phyloP scores from a whole-genome alignment of 192 early-diverging fungal genomes.

The Coemansia sp. region DNA sequence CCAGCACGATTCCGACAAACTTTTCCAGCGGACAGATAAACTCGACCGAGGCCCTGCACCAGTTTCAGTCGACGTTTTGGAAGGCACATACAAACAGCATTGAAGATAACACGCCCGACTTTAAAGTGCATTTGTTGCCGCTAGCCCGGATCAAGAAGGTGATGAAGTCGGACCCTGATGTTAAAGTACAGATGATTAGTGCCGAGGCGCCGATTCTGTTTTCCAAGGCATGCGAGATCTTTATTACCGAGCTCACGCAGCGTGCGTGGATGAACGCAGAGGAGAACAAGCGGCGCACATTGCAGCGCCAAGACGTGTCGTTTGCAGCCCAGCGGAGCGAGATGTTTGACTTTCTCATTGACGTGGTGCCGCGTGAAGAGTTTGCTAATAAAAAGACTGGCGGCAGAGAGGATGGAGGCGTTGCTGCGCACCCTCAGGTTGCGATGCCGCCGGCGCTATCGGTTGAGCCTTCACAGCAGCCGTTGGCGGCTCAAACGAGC shows the following conservation, averaged over 20 bases:
- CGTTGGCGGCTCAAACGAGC: not conserved
- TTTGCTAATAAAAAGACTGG: slow-evolving; percentile 44
- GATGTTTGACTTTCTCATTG: slow-evolving; percentile 97
- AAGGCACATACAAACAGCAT: slow-evolving; percentile 63
- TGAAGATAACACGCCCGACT: slow-evolving; percentile 75
- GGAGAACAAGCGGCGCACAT: slow-evolving; percentile 93
- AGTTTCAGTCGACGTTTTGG: slow-evolving; percentile 63
- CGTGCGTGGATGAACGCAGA: slow-evolving; percentile 89
- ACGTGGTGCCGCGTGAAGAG: slow-evolving; percentile 94
- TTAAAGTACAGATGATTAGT: slow-evolving; percentile 79
- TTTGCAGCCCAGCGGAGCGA: slow-evolving; percentile 85
- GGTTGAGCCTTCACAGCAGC: not conserved
- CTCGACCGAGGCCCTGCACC: slow-evolving; percentile 46
- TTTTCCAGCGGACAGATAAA: slow-evolving; percentile 53
- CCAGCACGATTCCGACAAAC: slow-evolving; percentile 52
- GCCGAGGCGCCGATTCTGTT: slow-evolving; percentile 90
- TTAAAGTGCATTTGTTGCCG: slow-evolving; percentile 86
- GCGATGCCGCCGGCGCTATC: not conserved
- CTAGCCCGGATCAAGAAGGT: slow-evolving; percentile 96
- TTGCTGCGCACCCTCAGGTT: not conserved
- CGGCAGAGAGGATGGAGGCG: slow-evolving; percentile 1
- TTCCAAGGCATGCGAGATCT: slow-evolving; percentile 96
- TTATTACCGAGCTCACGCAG: slow-evolving; percentile 85
- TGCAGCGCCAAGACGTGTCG: slow-evolving; percentile 90
- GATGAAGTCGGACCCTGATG: slow-evolving; percentile 97